These are phyloP conservation scores for Leucosporidium yakuticum DNA, from an alignment of 768 basidiomycete species.

Conservation along the genomic window DNA sequence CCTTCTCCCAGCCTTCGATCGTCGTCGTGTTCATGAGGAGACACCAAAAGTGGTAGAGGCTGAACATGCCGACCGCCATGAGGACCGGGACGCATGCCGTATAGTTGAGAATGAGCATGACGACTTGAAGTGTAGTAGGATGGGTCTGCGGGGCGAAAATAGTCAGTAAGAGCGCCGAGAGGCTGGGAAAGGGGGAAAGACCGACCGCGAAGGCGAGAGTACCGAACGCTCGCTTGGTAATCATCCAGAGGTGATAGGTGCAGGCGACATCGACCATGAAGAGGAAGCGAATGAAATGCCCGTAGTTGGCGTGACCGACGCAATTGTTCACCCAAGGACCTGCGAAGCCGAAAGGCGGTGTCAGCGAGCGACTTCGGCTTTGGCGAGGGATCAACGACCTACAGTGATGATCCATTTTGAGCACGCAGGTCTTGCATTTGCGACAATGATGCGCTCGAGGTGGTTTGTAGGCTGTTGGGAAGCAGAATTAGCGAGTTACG, in stretches of 20 bases:
- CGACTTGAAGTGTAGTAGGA: slow-evolving; percentile 60
- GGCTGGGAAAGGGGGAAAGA: background rate
- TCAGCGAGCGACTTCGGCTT: slow-evolving; percentile 1
- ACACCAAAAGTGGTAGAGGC: slow-evolving; percentile 78
- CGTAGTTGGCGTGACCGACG: slow-evolving; percentile 86
- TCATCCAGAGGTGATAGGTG: slow-evolving; percentile 76
- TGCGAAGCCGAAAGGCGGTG: background rate
- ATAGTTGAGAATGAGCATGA: slow-evolving; percentile 84
- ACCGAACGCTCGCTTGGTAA: slow-evolving; percentile 48
- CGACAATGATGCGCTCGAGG: slow-evolving; percentile 76
- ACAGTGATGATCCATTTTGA: slow-evolving; percentile 68
- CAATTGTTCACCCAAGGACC: slow-evolving; percentile 78
- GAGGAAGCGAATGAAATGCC: slow-evolving; percentile 71
- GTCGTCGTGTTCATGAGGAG: slow-evolving; percentile 80
- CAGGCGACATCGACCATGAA: slow-evolving; percentile 89
- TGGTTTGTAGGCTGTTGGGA: slow-evolving; percentile 27
- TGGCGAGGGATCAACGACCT: slow-evolving; percentile 27
- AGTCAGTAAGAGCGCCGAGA: background rate
- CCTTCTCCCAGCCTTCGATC: slow-evolving; percentile 97
- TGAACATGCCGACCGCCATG: slow-evolving; percentile 81
- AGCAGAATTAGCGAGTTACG: slow-evolving; percentile 19
- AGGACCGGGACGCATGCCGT: slow-evolving; percentile 77
- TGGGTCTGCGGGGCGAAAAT: slow-evolving; percentile 52
- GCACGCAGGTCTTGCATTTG: slow-evolving; percentile 73
- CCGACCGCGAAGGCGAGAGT: background rate